Evolutionary conservation across 192 early-diverging fungal genomes (phyloP).

Genomic region (Umbelopsis ramanniana): DNA sequence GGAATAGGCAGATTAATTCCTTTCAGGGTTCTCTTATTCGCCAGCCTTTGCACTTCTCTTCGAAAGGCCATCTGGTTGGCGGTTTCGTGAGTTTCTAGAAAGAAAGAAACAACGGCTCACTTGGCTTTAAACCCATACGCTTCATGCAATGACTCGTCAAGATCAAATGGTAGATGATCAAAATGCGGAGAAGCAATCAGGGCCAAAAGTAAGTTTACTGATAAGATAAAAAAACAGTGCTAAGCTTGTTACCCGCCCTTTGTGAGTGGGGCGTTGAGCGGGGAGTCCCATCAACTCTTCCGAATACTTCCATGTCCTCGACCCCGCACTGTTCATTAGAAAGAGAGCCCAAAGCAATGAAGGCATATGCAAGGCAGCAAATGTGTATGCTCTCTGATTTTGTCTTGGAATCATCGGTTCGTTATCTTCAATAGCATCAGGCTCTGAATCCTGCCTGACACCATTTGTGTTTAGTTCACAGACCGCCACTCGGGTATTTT

Average conservation of each 20-base stretch:
- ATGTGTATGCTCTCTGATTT: no score
- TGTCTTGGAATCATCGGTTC: no score
- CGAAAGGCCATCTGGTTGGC: no score
- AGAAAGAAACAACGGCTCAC: no score
- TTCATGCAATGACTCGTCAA: neutral
- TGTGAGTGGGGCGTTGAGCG: neutral
- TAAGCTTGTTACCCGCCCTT: neutral
- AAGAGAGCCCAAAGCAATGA: no score
- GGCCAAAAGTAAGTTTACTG: neutral
- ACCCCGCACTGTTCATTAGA: neutral
- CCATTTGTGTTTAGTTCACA: no score
- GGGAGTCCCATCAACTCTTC: neutral
- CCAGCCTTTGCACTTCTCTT: neutral
- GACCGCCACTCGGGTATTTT: no score
- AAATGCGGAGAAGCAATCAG: constrained; percentile 11
- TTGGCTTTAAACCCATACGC: no score
- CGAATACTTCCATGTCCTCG: neutral
- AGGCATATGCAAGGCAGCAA: no score
- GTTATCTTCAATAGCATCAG: no score
- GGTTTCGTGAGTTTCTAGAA: no score
- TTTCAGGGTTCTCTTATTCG: neutral
- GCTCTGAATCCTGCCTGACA: no score
- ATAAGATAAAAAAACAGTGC: constrained; percentile 13
- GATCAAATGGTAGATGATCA: constrained; percentile 9
- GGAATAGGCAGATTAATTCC: neutral